A percentile compares a stretch with the other conserved stretches of the same genome.
phyloP scores from a whole-genome alignment of 768 basidiomycete species.

The Kondoa subrosea region DNA sequence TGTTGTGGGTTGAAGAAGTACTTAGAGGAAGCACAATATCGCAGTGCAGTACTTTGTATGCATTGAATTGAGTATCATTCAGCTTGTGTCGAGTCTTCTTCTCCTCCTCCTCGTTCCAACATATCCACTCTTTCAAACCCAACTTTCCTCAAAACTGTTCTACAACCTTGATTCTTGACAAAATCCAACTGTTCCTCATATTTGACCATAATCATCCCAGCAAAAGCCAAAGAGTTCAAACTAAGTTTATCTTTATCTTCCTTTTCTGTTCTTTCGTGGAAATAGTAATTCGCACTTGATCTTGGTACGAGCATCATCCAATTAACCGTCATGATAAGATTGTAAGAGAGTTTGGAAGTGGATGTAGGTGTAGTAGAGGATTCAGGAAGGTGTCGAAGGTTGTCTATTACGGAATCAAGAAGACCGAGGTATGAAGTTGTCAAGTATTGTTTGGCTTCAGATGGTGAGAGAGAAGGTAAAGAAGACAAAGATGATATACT shows the following conservation, averaged over 20 bases:
- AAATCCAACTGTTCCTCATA: conserved; percentile 1
- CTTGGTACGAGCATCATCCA: conserved; percentile 5
- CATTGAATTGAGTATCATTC: too few relatives aligned
- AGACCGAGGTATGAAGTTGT: neutral
- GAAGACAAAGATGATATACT: neutral
- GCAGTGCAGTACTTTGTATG: too few relatives aligned
- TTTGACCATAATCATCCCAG: conserved; percentile 4
- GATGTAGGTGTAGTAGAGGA: neutral
- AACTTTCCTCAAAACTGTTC: neutral
- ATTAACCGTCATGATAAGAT: neutral
- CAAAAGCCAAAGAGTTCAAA: conserved; percentile 3
- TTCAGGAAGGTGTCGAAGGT: neutral
- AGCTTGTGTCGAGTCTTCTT: too few relatives aligned
- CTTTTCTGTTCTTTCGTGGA: neutral
- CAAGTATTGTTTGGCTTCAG: neutral
- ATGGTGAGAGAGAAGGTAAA: neutral
- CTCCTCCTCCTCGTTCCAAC: too few relatives aligned
- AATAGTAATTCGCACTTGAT: neutral
- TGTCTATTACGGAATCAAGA: neutral
- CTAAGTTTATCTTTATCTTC: neutral
- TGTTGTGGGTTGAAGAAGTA: too few relatives aligned
- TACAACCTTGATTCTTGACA: neutral
- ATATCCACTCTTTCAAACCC: neutral
- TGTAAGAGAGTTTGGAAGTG: neutral
- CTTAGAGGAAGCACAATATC: too few relatives aligned